Conservation (phyloP, 2,329 filamentous ascomycete species). For the Pseudodiploospora longispora region DNA sequence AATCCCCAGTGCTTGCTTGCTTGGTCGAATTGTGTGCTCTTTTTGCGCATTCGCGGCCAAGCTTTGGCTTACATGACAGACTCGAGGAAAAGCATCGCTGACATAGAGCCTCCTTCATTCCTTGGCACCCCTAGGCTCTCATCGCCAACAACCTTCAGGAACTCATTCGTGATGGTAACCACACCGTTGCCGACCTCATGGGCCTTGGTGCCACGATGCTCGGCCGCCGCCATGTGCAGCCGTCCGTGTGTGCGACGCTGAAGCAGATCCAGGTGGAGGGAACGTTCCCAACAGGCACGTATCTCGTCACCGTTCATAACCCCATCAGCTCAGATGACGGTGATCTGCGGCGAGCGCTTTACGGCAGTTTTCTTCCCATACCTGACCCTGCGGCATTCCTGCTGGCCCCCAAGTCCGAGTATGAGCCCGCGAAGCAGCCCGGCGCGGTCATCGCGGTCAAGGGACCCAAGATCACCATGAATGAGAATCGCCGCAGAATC, state of each 20-base stretch:
- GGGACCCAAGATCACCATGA: constrained; percentile 55
- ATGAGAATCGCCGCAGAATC: constrained; percentile 65
- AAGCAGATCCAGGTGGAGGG: constrained; percentile 88
- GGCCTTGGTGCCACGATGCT: constrained; percentile 83
- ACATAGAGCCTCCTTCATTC: not conserved
- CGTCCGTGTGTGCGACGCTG: constrained; percentile 70
- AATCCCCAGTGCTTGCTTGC: too few species aligned
- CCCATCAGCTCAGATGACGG: constrained; percentile 82
- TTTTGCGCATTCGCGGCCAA: too few species aligned
- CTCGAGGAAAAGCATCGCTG: not conserved
- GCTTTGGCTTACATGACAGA: too few species aligned
- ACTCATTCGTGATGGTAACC: constrained; percentile 92
- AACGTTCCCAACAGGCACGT: constrained; percentile 84
- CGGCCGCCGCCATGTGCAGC: constrained; percentile 82
- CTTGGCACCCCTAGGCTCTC: constrained; percentile 46
- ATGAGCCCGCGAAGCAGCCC: constrained; percentile 60
- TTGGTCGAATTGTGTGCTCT: too few species aligned
- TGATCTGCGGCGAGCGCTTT: constrained; percentile 76
- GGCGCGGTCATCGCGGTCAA: constrained; percentile 72
- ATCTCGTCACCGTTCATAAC: constrained; percentile 89
- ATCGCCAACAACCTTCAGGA: constrained; percentile 89
- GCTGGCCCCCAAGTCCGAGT: constrained; percentile 54
- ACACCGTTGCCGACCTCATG: constrained; percentile 92
- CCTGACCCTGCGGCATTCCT: constrained; percentile 63
- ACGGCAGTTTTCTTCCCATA: constrained; percentile 82